These are phyloP conservation scores for Borovskyia barvae DNA, from an alignment of 208 protist genomes.

Conservation along the genomic window DNA sequence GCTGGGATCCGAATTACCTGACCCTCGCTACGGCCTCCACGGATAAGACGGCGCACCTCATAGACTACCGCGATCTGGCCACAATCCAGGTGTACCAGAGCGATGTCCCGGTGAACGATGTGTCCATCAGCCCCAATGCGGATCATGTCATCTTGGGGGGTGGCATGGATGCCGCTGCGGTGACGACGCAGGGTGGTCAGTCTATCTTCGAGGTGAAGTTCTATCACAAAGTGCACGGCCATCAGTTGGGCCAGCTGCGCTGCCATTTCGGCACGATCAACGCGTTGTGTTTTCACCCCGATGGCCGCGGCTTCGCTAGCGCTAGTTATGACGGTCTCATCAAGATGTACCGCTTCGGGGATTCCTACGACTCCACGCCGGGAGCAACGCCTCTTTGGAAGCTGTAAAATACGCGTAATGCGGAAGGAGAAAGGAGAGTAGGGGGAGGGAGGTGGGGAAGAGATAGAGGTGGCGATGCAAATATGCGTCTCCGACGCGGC, in stretches of 20 bases:
- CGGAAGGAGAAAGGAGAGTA: not conserved
- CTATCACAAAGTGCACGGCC: conserved; percentile 95
- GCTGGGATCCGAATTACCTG: conserved; percentile 88
- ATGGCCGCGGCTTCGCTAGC: conserved; percentile 92
- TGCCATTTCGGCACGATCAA: conserved; percentile 99
- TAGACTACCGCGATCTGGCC: conserved; percentile 93
- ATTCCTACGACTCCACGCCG: conserved; percentile 85
- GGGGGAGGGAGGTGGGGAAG: not conserved
- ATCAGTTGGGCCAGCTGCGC: conserved; percentile 94
- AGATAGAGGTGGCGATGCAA: not conserved
- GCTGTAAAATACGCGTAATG: conserved; percentile 16
- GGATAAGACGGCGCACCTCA: conserved; percentile 94
- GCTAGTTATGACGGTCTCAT: conserved; percentile 96
- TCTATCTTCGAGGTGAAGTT: conserved; percentile 97
- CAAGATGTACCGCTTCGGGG: conserved; percentile 94
- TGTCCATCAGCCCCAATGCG: conserved; percentile 91
- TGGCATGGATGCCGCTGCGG: conserved; percentile 95
- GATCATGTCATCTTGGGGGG: conserved; percentile 95
- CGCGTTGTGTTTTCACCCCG: conserved; percentile 94
- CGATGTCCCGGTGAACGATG: conserved; percentile 96
- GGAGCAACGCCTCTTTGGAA: conserved; percentile 71
- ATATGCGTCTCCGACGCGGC: no score
- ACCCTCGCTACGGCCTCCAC: conserved; percentile 93
- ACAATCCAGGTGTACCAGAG: conserved; percentile 95
- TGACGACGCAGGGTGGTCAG: conserved; percentile 91